Base-by-base conservation (phyloP, 345 rosid species). In the Corchorus capsularis region DNA sequence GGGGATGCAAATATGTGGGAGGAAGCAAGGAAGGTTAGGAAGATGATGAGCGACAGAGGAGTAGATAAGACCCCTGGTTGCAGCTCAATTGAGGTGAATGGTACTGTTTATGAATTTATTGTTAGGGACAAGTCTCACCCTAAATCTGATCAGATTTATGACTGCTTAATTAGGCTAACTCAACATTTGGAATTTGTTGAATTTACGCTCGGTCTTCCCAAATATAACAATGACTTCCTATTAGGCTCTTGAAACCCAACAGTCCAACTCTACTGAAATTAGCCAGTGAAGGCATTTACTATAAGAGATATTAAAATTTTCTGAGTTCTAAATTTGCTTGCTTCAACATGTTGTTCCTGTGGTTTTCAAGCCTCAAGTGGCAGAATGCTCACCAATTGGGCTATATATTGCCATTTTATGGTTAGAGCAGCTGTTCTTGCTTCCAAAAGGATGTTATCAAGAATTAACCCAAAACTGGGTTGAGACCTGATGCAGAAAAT, bases 1-100 rank as follows among this genome's bases (percentile, higher is more conserved):
- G 81, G 86, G 71, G 93, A 92, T 81, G 96, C 92, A 62, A 86
- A 87, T 74, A 90, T 86, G 96, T 81, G 87, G 90, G 93, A 89
- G 47, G 91, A 88, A 70, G 93, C 96, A 6, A 79, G 83, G 74
- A 82, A 63, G 67, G 87, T 87, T 71, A 84, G 93, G 82, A 89
- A 84, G 77, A 79, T 87, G 87, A 93, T 93, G 98, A 82, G 41
- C 37, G 86, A 84, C 74, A 89, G 87, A 88, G 87, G 94, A 70
- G 86, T 91, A 3, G 93, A 88, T 85, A 94, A 94, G 88, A 89
- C 71, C 63, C 94, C 97, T 19, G 97, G 97, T 75, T 91, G 91
- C 63, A 93, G 97, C 79, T 87, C 88, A 53, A 87, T 91, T 65
- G 96, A 89, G 83, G 87, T 93, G 63, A 80, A 86, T 20, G 94